These are phyloP conservation scores for Asclepias syriaca DNA, from an alignment of 257 asterid species.

Conservation along the genomic window DNA sequence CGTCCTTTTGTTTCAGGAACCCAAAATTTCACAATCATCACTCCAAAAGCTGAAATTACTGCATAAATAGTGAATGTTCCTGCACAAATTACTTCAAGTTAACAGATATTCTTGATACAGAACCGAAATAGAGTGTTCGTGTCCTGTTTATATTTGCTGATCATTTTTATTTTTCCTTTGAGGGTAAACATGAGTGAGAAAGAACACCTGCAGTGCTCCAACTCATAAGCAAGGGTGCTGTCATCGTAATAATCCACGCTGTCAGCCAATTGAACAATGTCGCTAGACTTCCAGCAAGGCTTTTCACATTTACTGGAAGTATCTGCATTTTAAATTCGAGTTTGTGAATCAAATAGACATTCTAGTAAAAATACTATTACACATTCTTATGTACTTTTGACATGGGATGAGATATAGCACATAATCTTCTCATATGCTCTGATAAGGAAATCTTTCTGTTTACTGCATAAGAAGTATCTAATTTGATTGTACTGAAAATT, in stretches of 20 bases:
- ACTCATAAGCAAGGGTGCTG: constrained; percentile 72
- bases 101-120: background rate
- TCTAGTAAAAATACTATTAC: background rate
- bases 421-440: background rate
- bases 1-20: constrained; percentile 93
- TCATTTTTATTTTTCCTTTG: background rate
- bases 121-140: background rate
- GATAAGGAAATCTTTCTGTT: constrained; percentile 1
- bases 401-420: too few relatives aligned
- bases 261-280: constrained; percentile 81
- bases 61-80: constrained; percentile 72
- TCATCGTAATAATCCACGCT: constrained; percentile 66
- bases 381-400: too few relatives aligned
- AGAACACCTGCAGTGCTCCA: constrained; percentile 85
- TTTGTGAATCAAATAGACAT: background rate
- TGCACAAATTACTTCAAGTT: constrained; percentile 28
- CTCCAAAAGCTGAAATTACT: constrained; percentile 45
- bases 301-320: constrained; percentile 82
- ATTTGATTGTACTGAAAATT: background rate
- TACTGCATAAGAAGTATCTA: background rate
- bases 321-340: constrained; percentile 43
- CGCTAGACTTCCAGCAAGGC: constrained; percentile 92
- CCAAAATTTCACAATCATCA: constrained; percentile 54
- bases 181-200: constrained; percentile 24
- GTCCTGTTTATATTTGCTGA: background rate